phyloP scores from a whole-genome alignment of 2,329 filamentous ascomycete genomes.

The Blumeriella jaapii region DNA sequence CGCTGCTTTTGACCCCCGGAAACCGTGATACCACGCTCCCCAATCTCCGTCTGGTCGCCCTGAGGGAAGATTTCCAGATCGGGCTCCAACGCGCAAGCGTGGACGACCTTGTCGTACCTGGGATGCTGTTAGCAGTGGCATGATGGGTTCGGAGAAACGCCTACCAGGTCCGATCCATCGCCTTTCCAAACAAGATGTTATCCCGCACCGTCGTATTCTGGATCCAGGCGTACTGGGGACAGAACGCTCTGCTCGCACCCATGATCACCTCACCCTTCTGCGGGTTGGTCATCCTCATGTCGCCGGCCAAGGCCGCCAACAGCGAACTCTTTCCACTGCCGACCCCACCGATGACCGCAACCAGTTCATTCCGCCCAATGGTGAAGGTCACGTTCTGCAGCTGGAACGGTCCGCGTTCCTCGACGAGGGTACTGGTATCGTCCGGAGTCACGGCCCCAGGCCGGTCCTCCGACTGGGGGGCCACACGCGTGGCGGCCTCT shows the following conservation, averaged over 20 bases:
- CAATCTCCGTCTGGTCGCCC: constrained; percentile 84
- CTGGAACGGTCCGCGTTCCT: constrained; percentile 54
- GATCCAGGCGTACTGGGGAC: constrained; percentile 96
- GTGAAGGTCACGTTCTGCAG: constrained; percentile 56
- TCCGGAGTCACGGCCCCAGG: constrained; percentile 36
- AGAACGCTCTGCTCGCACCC: constrained; percentile 76
- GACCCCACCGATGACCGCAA: constrained; percentile 81
- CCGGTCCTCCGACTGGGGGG: constrained; percentile 27
- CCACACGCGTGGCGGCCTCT: constrained; percentile 29
- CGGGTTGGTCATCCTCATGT: constrained; percentile 59
- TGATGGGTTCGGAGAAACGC: constrained; percentile 28
- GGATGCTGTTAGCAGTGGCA: constrained; percentile 25
- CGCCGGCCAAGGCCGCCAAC: constrained; percentile 78
- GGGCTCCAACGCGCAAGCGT: constrained; percentile 66
- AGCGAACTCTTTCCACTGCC: constrained; percentile 86
- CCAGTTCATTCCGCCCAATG: constrained; percentile 62
- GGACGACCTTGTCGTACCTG: constrained; percentile 45
- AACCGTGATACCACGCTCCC: constrained; percentile 88
- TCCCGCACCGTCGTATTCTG: constrained; percentile 80
- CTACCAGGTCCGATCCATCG: constrained; percentile 57
- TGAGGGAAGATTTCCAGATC: constrained; percentile 91
- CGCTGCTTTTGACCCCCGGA: constrained; percentile 94
- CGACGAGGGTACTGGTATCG: constrained; percentile 43
- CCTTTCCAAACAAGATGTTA: constrained; percentile 85
- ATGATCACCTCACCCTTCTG: constrained; percentile 63